Evolutionary conservation across 768 basidiomycete species (phyloP), one percentile per base, ranked within the genome.

Genomic region (Rubroboletus satanas): DNA sequence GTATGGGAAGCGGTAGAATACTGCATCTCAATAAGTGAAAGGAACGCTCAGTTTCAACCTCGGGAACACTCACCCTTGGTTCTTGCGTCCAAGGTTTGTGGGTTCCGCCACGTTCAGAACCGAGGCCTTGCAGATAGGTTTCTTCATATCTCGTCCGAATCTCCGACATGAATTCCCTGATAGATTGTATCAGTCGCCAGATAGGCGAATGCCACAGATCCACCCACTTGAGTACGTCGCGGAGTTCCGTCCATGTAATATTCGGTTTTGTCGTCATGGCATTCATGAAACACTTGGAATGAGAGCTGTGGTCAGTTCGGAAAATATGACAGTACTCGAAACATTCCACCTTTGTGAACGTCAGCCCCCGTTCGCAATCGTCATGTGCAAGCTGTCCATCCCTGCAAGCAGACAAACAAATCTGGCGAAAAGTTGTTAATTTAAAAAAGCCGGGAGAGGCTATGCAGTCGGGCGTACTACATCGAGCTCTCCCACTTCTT

Each of bases 371-470:
- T 43, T 49, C 45, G 12, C 52, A 37, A 37, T 69, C 65, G 38
- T 69, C 68, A 14, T 58, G 55, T 6, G 69, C 67, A 18, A 41
- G 4, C 5, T 69, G 65, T 12, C 45, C 47, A n/a, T 71, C 67
- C 11, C 61, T 59, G 43, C 67, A 69, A 6, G 68, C 64, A 0
- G 66, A 66, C 18, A 71, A 33, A 37, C 60, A 71, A 10, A 71
- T 62, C 66, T 69, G 17, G 12, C 0, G 3, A 12, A 11, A 18
- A 1, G 32, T 41, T 2, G 15, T 55, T 2, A 21, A 21, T 28
- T 36, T 8, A 17, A 45, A 8, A 5, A 23, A 14, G 12, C 2
- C 6, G 2, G 2, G 21, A 17, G 31, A 39, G 4, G 33, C 5
- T 14, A 38, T 47, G 14, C 17, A n/a, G 21, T 21, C 3, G 0